Percentiles rank a stretch among this genome's conserved stretches.
These are phyloP conservation scores for Salix koriyanagi DNA, from an alignment of 345 rosid species.

Conservation along the genomic window DNA sequence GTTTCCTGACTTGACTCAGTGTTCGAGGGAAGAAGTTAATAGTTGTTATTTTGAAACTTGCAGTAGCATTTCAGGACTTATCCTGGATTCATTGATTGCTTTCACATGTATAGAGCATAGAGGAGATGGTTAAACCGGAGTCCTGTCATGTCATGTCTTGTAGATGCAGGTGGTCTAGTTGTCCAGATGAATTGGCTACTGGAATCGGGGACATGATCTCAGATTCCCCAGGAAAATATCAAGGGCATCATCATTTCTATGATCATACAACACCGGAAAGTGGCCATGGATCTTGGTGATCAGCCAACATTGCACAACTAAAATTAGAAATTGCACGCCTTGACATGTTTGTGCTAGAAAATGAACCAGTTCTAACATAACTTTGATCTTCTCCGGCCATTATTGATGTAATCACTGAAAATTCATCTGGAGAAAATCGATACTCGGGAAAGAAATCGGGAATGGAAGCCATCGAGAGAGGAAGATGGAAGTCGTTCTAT, in stretches of 20 bases:
- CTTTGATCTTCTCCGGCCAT: constrained; percentile 14
- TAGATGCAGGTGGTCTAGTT: not conserved
- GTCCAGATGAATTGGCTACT: not conserved
- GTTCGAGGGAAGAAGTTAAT: not conserved
- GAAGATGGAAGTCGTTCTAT: not conserved
- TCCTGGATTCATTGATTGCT: not conserved
- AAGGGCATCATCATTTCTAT: not conserved
- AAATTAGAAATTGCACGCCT: not conserved
- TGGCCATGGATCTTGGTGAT: not conserved
- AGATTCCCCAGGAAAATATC: constrained; percentile 20
- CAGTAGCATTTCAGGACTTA: not conserved
- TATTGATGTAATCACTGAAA: constrained; percentile 28
- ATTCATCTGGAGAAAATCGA: constrained; percentile 31
- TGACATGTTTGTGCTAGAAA: constrained; percentile 1
- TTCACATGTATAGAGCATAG: not conserved
- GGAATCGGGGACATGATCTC: constrained; percentile 18
- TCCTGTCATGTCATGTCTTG: not conserved
- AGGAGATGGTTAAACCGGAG: not conserved
- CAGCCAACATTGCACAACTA: constrained; percentile 11
- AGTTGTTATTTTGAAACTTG: not conserved
- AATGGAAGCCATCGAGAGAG: constrained; percentile 40
- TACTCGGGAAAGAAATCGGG: constrained; percentile 16
- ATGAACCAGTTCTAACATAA: not conserved
- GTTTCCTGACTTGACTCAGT: too few relatives aligned
- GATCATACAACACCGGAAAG: constrained; percentile 10